Evolutionary conservation across 169 alveolate genomes (phyloP).

Genomic region (Plasmodium inui): DNA sequence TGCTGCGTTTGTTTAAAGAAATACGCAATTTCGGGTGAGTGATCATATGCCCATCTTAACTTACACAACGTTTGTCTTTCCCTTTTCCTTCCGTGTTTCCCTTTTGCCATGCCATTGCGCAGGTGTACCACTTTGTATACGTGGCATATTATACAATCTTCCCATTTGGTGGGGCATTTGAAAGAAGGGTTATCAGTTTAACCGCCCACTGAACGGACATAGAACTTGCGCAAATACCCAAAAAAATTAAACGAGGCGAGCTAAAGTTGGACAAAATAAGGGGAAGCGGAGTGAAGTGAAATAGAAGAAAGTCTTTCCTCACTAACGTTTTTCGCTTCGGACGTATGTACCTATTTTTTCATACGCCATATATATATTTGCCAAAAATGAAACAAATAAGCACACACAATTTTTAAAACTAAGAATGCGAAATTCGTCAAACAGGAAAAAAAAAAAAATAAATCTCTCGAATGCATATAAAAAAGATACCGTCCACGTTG

Average conservation of each 20-base stretch:
- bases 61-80: neutral
- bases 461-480: neutral
- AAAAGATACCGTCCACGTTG: neutral
- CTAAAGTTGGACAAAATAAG: neutral
- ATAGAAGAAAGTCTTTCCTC: neutral
- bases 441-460: neutral
- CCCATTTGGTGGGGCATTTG: neutral
- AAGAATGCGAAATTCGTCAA: neutral
- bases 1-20: neutral
- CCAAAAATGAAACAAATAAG: neutral
- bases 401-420: neutral
- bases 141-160: neutral
- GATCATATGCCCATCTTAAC: neutral
- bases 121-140: neutral
- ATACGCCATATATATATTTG: neutral
- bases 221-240: neutral
- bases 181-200: neutral
- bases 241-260: neutral
- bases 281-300: neutral
- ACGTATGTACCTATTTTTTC: neutral
- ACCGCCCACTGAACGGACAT: neutral
- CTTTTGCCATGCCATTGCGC: neutral
- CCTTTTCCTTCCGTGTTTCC: neutral
- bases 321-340: neutral
- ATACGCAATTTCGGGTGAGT: neutral